Evolutionary conservation across 768 basidiomycete species (phyloP), one percentile per base, ranked within the genome.

Genomic region (Daedaleopsis nitida): DNA sequence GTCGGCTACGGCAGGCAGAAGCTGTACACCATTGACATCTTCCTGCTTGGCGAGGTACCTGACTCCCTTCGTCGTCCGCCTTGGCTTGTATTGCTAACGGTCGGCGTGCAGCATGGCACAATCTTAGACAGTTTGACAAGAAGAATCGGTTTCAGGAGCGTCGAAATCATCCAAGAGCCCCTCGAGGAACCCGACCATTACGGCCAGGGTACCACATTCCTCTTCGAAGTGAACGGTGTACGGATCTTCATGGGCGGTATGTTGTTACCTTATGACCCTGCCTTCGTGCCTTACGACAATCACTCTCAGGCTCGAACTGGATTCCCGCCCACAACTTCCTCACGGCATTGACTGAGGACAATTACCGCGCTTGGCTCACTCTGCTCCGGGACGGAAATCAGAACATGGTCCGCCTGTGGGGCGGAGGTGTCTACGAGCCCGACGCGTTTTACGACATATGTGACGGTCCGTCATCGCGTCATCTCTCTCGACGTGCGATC

Each of bases 371-470:
- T 11, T 95, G 92, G 94, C 78, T 96, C 2, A 82, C 91, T 56
- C 82, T 96, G 6, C 74, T 94, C 48, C 82, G 90, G 1, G 80
- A 90, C 39, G 95, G 94, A 3, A 94, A 95, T 67, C 94, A 95
- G 73, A 95, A 93, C 68, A 94, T 93, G 90, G 76, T 95, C 35
- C 82, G 94, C 37, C 83, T 95, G 7, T 96, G 94, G 94, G 94
- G 91, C 58, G 94, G 94, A 14, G 94, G 94, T 0, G 81, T 93
- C 44, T 96, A 94, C 73, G 89, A 91, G 69, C 73, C 81, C 5
- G 87, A 91, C 62, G 73, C 74, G 32, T 94, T 96, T 74, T 95
- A 94, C 71, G 81, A 89, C 64, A 86, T 85, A 27, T 90, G 89
- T 63, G 89, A 91, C 70, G 85, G 88, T 85, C 43, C 63, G 73